Evolutionary conservation across 345 rosid species (phyloP).

Genomic region (Euphorbia pulcherrima): DNA sequence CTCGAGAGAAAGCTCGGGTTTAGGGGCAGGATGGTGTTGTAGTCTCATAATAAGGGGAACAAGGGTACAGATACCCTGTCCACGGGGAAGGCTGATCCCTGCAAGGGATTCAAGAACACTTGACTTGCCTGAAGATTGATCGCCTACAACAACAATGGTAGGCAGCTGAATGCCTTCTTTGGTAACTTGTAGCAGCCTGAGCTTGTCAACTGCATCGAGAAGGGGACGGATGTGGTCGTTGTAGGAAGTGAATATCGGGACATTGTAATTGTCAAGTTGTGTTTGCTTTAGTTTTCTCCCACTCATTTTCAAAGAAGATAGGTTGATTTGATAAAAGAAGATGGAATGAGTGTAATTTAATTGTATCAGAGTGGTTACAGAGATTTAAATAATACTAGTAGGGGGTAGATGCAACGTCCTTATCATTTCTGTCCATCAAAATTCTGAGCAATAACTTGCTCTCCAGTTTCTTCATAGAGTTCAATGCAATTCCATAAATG

Average conservation of each 20-base stretch:
- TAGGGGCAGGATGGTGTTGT: slow-evolving; percentile 17
- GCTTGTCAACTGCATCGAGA: slow-evolving; percentile 43
- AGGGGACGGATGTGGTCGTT: slow-evolving; percentile 41
- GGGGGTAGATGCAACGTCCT: neutral
- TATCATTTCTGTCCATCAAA: no score
- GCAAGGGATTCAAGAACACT: slow-evolving; percentile 47
- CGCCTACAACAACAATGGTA: slow-evolving; percentile 34
- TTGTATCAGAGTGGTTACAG: neutral
- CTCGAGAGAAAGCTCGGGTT: slow-evolving; percentile 35
- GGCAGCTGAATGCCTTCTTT: slow-evolving; percentile 37
- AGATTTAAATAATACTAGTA: no score
- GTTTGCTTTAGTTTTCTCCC: neutral
- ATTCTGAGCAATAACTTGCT: neutral
- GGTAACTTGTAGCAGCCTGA: slow-evolving; percentile 34
- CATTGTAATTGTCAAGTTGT: neutral
- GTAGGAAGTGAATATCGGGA: slow-evolving; percentile 29
- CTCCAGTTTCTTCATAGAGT: neutral
- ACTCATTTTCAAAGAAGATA: neutral
- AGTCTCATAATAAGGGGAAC: slow-evolving; percentile 53
- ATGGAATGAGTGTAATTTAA: neutral
- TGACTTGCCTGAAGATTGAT: slow-evolving; percentile 33
- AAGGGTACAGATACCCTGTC: slow-evolving; percentile 46
- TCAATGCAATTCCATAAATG: no score
- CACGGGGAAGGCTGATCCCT: slow-evolving; percentile 39
- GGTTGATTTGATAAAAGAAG: neutral